These are phyloP conservation scores for Termitomyces sp. DNA, from an alignment of 768 basidiomycete genomes.

Conservation along the genomic window DNA sequence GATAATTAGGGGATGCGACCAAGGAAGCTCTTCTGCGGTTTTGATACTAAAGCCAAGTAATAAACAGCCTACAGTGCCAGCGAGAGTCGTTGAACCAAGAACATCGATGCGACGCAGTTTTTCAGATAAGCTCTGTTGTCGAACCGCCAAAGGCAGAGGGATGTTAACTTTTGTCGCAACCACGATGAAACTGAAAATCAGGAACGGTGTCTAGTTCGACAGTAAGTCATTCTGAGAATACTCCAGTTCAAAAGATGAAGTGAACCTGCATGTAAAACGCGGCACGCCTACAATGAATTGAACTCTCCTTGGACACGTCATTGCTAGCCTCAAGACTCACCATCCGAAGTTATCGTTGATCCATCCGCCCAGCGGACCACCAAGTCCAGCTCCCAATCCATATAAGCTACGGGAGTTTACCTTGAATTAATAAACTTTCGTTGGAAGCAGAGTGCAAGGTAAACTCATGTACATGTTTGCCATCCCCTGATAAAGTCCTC, in stretches of 20 bases:
- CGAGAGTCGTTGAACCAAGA: slow-evolving; percentile 78
- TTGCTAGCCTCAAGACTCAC: slow-evolving; percentile 36
- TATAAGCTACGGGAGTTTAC: slow-evolving; percentile 49
- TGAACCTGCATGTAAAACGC: slow-evolving; percentile 85
- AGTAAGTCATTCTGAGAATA: background rate
- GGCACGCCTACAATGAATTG: slow-evolving; percentile 52
- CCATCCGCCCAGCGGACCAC: slow-evolving; percentile 81
- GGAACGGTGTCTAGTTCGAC: slow-evolving; percentile 60
- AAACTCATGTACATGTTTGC: slow-evolving; percentile 68
- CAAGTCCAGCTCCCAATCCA: slow-evolving; percentile 77
- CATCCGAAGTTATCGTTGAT: slow-evolving; percentile 83
- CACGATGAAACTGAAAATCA: slow-evolving; percentile 65
- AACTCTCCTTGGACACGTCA: slow-evolving; percentile 1
- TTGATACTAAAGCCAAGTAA: slow-evolving; percentile 77
- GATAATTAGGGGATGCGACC: slow-evolving; percentile 69
- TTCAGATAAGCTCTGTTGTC: slow-evolving; percentile 50
- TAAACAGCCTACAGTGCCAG: slow-evolving; percentile 60
- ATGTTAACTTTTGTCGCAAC: slow-evolving; percentile 79
- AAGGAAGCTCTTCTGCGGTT: slow-evolving; percentile 71
- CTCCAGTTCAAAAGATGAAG: slow-evolving; percentile 1
- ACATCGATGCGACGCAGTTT: slow-evolving; percentile 82
- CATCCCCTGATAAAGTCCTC: slow-evolving; percentile 90
- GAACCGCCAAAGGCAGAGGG: slow-evolving; percentile 59
- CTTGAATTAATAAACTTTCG: background rate
- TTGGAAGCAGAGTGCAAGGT: background rate